Percentiles rank a stretch among this genome's conserved stretches.
Evolutionary conservation across 495 filamentous ascomycete genomes (phyloP).

Genomic region (Podospora comata): DNA sequence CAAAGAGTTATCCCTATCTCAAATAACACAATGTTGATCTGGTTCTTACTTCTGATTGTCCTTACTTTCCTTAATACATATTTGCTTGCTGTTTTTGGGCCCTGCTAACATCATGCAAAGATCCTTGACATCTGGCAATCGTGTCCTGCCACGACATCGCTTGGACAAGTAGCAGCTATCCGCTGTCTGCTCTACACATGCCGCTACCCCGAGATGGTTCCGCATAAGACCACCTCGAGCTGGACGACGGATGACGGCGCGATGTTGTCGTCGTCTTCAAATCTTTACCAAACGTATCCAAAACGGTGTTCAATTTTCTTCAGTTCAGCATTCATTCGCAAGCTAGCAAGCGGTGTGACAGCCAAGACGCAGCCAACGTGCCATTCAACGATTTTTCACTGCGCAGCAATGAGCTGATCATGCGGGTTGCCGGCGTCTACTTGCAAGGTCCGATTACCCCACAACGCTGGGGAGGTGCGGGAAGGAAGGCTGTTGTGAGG

Average conservation of each 20-base stretch:
- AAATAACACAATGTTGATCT: conserved; percentile 11
- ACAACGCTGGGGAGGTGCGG: not conserved
- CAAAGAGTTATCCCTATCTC: conserved; percentile 11
- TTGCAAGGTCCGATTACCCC: not conserved
- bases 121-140: not conserved
- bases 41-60: conserved; percentile 12
- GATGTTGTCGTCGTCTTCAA: not conserved
- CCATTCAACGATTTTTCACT: not conserved
- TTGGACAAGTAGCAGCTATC: not conserved
- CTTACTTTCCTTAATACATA: not conserved
- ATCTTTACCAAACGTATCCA: not conserved
- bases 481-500: not conserved
- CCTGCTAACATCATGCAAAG: not conserved
- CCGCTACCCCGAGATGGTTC: not conserved
- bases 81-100: not conserved
- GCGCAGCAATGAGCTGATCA: not conserved
- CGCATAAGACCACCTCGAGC: not conserved
- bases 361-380: not conserved
- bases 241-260: not conserved
- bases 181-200: not conserved
- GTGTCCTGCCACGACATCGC: not conserved
- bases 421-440: conserved; percentile 6
- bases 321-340: not conserved
- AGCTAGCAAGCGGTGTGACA: not conserved
- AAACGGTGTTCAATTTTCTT: not conserved